phyloP scores from a whole-genome alignment of 148 eudicot genomes.

The Spergularia bocconei region DNA sequence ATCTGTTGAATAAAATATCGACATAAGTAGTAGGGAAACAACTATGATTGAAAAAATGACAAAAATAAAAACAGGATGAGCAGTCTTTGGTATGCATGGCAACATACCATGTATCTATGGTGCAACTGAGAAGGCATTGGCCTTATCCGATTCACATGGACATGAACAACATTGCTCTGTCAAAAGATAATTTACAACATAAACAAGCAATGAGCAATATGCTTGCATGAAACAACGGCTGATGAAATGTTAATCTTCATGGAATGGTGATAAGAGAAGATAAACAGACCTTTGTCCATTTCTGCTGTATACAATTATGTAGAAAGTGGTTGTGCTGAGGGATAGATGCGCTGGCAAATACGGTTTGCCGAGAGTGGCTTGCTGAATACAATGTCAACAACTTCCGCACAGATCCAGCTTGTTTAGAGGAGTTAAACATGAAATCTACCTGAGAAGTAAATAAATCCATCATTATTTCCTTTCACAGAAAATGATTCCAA shows the following conservation, averaged over 20 bases:
- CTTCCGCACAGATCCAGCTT: conserved; percentile 70
- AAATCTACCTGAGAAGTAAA: conserved; percentile 68
- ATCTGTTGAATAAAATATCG: conserved; percentile 39
- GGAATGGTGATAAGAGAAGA: background rate
- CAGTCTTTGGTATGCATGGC: background rate
- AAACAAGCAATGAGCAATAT: conserved; percentile 14
- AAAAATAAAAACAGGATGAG: background rate
- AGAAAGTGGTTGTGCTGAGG: conserved; percentile 86
- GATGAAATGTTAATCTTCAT: background rate
- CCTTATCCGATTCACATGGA: conserved; percentile 79
- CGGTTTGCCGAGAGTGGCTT: conserved; percentile 68
- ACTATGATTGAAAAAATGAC: background rate
- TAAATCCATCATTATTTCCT: conserved; percentile 13
- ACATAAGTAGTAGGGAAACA: conserved; percentile 14
- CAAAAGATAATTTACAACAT: conserved; percentile 10
- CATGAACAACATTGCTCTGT: conserved; percentile 74
- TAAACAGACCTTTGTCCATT: conserved; percentile 87
- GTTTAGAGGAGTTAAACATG: conserved; percentile 76
- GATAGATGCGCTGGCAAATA: conserved; percentile 95
- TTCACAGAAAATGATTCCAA: conserved; percentile 4
- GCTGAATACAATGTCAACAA: conserved; percentile 72
- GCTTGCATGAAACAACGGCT: background rate
- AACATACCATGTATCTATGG: conserved; percentile 78
- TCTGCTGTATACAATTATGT: conserved; percentile 81
- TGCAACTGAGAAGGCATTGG: conserved; percentile 81